Base-by-base conservation (phyloP, 2,329 filamentous ascomycete genomes). In the Sporothrix pallida region DNA sequence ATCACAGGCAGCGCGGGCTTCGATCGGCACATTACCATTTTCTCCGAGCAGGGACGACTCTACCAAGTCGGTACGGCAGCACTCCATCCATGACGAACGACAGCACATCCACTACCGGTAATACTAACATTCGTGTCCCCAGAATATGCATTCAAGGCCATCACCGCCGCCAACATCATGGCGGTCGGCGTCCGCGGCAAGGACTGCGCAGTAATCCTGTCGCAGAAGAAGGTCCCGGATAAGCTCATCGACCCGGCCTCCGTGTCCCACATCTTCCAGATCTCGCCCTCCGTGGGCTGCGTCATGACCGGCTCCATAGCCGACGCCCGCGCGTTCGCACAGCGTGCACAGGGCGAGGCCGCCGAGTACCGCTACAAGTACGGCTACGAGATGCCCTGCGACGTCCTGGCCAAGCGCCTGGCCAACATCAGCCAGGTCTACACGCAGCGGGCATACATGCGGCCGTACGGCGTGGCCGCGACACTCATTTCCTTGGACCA, bases 101-200 rank as follows among this genome's bases (percentile, higher is more conserved):
- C 37, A 23, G 56, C 42, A 10, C 20, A 13, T 6, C 20, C 9
- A 7, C 17, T 48, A 42, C 15, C 44, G 1, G 76, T 17, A 2
- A 58, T 74, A 69, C 75, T 70, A 1, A 60, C 26, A 44, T 50
- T n/a, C 42, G 48, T 52, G 70, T 50, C 44, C 31, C 7, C 48
- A 98, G 96, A 99, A 89, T 99, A 99, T 95, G 96, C 96, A 79
- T 99, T 99, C 91, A 99, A 99, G 87, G 96, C 96, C 74, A 99
- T 99, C 85, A 99, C 96, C 79, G 95, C 96, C 75, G 96, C 96
- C 79, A 98, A 98, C 85, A 98, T 99, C 86, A 99, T 97, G 88
- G 96, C 96, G 75, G 90, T 99, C 83, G 96, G 96, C 79, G 90
- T 99, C 78, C 90, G 94, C 81, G 96, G 96, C 84, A 99, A 99